Evolutionary conservation across 345 rosid species (phyloP).

Genomic region (Salix koriyanagi): DNA sequence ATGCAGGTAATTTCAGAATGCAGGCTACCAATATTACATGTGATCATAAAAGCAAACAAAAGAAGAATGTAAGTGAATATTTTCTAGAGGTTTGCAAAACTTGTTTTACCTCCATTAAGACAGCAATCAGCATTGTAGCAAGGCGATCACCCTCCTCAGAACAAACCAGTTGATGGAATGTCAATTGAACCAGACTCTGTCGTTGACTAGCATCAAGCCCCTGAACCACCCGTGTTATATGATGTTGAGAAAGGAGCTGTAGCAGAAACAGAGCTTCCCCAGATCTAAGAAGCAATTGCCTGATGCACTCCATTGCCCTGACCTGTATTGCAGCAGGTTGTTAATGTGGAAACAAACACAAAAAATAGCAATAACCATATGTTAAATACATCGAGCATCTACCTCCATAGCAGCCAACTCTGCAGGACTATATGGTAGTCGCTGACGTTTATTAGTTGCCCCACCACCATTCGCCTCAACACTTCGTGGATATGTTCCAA

Average conservation of each 20-base stretch:
- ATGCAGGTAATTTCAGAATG: not conserved
- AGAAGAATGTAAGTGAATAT: not conserved
- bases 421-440: slow-evolving; percentile 75
- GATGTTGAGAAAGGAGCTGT: slow-evolving; percentile 86
- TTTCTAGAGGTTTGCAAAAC: not conserved
- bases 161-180: slow-evolving; percentile 90
- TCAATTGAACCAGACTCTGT: slow-evolving; percentile 67
- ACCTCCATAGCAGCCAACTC: slow-evolving; percentile 98
- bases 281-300: slow-evolving; percentile 95
- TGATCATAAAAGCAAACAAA: no score
- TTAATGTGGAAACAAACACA: not conserved
- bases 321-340: slow-evolving; percentile 47
- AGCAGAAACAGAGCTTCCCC: slow-evolving; percentile 92
- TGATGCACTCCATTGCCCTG: slow-evolving; percentile 91
- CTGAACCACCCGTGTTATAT: slow-evolving; percentile 76
- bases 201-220: slow-evolving; percentile 60
- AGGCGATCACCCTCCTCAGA: slow-evolving; percentile 91
- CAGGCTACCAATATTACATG: slow-evolving; percentile 1
- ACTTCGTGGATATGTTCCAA: slow-evolving; percentile 56
- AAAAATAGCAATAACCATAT: not conserved
- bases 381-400: slow-evolving; percentile 13
- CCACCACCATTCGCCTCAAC: slow-evolving; percentile 59
- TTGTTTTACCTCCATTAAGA: slow-evolving; percentile 75
- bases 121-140: slow-evolving; percentile 83
- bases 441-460: slow-evolving; percentile 72